phyloP scores from a whole-genome alignment of 1,284 basidiomycete species.

The Phaffia rhodozyma region DNA sequence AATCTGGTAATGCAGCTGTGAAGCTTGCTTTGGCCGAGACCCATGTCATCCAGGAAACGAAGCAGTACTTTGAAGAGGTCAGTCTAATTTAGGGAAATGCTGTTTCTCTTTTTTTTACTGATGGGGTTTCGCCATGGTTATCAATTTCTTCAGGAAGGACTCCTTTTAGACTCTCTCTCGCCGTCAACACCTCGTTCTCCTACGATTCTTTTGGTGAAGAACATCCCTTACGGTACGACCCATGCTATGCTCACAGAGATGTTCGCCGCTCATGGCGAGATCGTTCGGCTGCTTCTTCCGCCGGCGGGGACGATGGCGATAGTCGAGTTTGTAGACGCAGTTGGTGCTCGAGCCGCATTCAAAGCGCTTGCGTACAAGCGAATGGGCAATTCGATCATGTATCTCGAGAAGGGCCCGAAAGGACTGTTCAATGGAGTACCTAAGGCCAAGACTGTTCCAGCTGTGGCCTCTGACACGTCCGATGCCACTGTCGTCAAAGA shows the following conservation, averaged over 20 bases:
- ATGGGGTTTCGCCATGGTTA: not conserved
- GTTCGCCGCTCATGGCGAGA: conserved; percentile 63
- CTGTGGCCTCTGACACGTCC: not conserved
- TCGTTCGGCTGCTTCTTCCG: conserved; percentile 70
- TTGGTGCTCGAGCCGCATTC: conserved; percentile 65
- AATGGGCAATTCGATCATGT: conserved; percentile 77
- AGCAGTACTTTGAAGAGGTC: conserved; percentile 59
- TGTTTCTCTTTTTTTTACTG: not conserved
- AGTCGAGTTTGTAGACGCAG: conserved; percentile 65
- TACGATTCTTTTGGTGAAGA: conserved; percentile 85
- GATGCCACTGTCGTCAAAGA: conserved; percentile 17
- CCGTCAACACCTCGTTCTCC: conserved; percentile 49
- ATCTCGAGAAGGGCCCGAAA: conserved; percentile 82
- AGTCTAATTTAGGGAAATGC: conserved; percentile 1
- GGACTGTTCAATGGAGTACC: conserved; percentile 52
- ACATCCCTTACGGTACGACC: conserved; percentile 86
- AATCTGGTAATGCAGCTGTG: conserved; percentile 47
- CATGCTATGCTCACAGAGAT: conserved; percentile 59
- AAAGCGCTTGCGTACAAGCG: conserved; percentile 73
- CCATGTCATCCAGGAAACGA: conserved; percentile 89
- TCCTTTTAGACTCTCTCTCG: conserved; percentile 38
- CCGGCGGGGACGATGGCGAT: conserved; percentile 90
- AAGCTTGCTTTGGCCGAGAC: conserved; percentile 94
- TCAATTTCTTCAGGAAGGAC: conserved; percentile 33
- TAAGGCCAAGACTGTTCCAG: not conserved